Percentiles rank a stretch among this genome's conserved stretches.
These are phyloP conservation scores for Neoboletus magnificus DNA, from an alignment of 768 basidiomycete species.

Conservation along the genomic window DNA sequence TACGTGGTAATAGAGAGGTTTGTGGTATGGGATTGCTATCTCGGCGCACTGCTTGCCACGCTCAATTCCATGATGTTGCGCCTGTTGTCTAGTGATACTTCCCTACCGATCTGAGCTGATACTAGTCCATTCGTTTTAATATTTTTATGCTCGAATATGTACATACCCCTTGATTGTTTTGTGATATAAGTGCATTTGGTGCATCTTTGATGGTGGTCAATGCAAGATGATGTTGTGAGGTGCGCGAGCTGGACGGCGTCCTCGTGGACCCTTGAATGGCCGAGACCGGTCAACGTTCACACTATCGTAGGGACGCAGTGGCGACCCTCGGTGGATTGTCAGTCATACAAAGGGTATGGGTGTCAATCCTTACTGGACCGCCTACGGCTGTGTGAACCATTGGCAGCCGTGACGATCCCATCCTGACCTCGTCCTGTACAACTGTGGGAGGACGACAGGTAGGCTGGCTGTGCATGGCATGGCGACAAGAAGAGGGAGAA, in stretches of 20 bases:
- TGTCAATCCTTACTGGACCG: too few relatives aligned
- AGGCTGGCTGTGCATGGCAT: not conserved
- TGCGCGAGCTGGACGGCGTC: not conserved
- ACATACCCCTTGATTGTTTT: not conserved
- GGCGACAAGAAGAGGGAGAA: not conserved
- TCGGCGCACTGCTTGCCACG: not conserved
- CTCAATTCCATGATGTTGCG: not conserved
- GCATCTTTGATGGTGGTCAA: not conserved
- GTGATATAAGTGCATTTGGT: not conserved
- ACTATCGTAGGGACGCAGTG: not conserved
- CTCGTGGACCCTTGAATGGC: not conserved
- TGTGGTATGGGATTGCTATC: not conserved
- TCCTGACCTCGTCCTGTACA: not conserved
- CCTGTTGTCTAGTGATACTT: not conserved
- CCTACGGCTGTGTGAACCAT: not conserved
- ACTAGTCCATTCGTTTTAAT: conserved; percentile 4
- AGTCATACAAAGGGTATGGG: too few relatives aligned
- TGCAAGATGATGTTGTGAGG: not conserved
- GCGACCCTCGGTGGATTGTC: not conserved
- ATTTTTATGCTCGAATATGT: not conserved
- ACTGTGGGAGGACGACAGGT: not conserved
- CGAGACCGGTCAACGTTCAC: not conserved
- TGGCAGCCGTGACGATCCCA: too few relatives aligned
- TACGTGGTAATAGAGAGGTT: not conserved
- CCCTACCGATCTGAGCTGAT: not conserved